A percentile compares a stretch with the other conserved stretches of the same genome.
Evolutionary conservation across 176 grass and related monocot species (phyloP).

Genomic region (Metroxylon sagu): DNA sequence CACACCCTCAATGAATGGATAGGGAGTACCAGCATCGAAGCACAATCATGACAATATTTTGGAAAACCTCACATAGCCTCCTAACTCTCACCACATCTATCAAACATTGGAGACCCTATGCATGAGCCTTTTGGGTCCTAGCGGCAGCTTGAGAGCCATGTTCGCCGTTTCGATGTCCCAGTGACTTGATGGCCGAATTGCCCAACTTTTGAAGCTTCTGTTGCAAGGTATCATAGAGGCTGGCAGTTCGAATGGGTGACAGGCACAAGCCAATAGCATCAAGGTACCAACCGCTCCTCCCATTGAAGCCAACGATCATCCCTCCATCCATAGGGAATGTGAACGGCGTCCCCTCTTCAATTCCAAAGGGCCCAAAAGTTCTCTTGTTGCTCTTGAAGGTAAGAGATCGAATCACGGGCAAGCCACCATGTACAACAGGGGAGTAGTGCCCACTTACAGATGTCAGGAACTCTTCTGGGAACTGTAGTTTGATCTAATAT

Average conservation of each 20-base stretch:
- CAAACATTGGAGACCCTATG: background rate
- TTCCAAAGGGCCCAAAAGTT: constrained; percentile 8
- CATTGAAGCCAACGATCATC: constrained; percentile 34
- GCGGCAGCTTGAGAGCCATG: background rate
- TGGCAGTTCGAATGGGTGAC: constrained; percentile 12
- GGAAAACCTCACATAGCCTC: too few species aligned
- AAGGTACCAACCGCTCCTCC: constrained; percentile 32
- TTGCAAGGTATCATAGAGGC: constrained; percentile 3
- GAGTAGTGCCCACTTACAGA: constrained; percentile 28
- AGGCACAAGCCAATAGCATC: constrained; percentile 31
- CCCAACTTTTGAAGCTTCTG: constrained; percentile 19
- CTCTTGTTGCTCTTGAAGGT: constrained; percentile 21
- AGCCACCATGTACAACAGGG: constrained; percentile 12
- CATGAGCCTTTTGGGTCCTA: background rate
- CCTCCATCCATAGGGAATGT: constrained; percentile 21
- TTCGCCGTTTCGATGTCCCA: background rate
- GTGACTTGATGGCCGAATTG: constrained; percentile 9
- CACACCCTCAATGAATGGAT: too few species aligned
- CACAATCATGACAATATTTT: too few species aligned
- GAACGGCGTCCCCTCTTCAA: constrained; percentile 19
- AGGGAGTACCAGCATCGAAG: too few species aligned
- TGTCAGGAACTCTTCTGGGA: constrained; percentile 33
- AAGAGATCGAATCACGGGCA: constrained; percentile 33
- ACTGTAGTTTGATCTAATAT: constrained; percentile 23
- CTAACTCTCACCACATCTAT: too few species aligned